Base-by-base conservation (phyloP, 345 rosid genomes). In the Pistacia atlantica region DNA sequence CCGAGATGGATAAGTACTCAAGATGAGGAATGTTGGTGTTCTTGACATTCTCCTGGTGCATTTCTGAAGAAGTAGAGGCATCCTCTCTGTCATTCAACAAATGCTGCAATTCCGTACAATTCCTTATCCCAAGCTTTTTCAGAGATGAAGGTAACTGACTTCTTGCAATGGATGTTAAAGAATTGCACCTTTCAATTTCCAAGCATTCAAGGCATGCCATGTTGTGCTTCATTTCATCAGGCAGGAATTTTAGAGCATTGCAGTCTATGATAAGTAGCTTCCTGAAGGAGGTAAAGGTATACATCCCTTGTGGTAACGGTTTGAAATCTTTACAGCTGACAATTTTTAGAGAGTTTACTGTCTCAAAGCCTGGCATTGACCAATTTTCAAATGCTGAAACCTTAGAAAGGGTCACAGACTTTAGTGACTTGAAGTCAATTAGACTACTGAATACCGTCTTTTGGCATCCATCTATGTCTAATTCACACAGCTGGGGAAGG, bases 401-500 rank as follows among this genome's bases (percentile, higher is more conserved):
- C 42, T 38, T 28, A 22, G 55, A 72, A 22, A 72, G 54, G 8
- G 8, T 59, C 55, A 2, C n/a, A 57, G 0, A 14, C 9, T 42
- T 59, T 11, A 72, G 10, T 20, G 75, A 42, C 55, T 57, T 11
- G 13, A 5, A 20, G 54, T 38, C 37, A 7, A 25, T 16, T 11
- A n/a, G 1, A 20, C 55, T 58, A 12, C 55, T 38, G 75, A 54
- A 58, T 2, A 17, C 5, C 55, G 42, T 58, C n/a, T 18, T 7
- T 59, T 14, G 20, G 75, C 75, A 72, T 38, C 55, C 22, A 22
- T 60, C n/a, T 22, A 72, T 12, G n/a, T 58, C 65, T 16, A 61
- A 16, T 28, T 28, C 18, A 3, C 75, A 13, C 46, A 73, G n/a
- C 17, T 18, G 48, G 61, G 46, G 67, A 31, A 73, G 57, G 48